A percentile compares a stretch with the other conserved stretches of the same genome.
phyloP scores from a whole-genome alignment of 805 yeast species.

The Teunomyces aglyptinius region DNA sequence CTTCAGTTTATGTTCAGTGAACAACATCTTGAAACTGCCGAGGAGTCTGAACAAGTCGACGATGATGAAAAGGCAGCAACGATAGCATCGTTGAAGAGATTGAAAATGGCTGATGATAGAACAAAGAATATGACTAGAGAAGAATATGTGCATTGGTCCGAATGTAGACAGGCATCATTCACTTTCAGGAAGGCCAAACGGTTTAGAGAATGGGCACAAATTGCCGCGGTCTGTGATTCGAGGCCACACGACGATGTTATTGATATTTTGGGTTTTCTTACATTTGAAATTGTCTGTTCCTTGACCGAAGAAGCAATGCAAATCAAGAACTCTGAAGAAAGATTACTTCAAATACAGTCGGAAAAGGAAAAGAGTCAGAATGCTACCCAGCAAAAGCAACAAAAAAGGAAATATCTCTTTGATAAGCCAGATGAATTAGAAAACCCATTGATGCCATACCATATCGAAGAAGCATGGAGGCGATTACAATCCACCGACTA shows the following conservation, averaged over 20 bases:
- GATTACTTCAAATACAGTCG: constrained; percentile 31
- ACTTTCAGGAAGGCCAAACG: constrained; percentile 93
- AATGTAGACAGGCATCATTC: constrained; percentile 95
- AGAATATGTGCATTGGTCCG: constrained; percentile 98
- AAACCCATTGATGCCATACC: constrained; percentile 73
- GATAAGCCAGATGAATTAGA: constrained; percentile 87
- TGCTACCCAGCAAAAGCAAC: constrained; percentile 29
- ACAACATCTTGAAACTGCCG: constrained; percentile 74
- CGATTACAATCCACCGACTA: constrained; percentile 59
- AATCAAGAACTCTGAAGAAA: constrained; percentile 69
- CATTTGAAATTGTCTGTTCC: constrained; percentile 95
- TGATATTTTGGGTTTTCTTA: constrained; percentile 90
- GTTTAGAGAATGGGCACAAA: constrained; percentile 95
- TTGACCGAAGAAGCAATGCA: constrained; percentile 87
- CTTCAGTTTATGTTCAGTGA: constrained; percentile 89
- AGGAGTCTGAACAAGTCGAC: constrained; percentile 60
- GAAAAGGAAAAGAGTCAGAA: constrained; percentile 21
- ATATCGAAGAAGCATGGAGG: constrained; percentile 89
- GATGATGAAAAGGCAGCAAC: constrained; percentile 91
- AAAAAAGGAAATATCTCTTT: constrained; percentile 57
- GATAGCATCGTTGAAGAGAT: constrained; percentile 78
- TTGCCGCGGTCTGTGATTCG: constrained; percentile 77
- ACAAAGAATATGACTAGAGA: constrained; percentile 93
- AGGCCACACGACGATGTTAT: constrained; percentile 95
- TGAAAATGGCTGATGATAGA: constrained; percentile 91